Percentiles rank a stretch among this genome's conserved stretches.
phyloP scores from a whole-genome alignment of 768 basidiomycete species.

The Coprinellus micaceus region DNA sequence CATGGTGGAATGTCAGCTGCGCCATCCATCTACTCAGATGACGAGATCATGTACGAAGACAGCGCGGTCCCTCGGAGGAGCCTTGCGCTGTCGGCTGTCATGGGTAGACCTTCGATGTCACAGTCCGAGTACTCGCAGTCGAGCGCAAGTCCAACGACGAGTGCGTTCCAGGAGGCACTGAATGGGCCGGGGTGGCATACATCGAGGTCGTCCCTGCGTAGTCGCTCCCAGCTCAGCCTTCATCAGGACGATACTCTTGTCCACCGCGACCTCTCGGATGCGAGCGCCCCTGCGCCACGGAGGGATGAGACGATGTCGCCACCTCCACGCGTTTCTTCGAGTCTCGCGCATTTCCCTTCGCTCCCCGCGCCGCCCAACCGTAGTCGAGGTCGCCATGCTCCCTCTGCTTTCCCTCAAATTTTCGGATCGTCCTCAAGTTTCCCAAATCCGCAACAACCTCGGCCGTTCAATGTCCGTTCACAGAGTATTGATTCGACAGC shows the following conservation, averaged over 20 bases:
- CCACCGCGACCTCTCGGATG: too few species aligned
- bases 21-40: background rate
- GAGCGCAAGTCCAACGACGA: background rate
- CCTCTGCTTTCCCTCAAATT: too few species aligned
- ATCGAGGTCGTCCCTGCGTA: background rate
- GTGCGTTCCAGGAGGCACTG: background rate
- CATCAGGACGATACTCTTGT: too few species aligned
- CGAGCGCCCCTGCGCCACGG: too few species aligned
- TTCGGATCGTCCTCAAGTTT: constrained; percentile 32
- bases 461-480: constrained; percentile 7
- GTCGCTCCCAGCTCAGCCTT: background rate
- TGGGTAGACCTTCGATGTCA: background rate
- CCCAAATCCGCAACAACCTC: background rate
- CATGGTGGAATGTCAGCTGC: background rate
- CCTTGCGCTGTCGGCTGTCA: background rate
- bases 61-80: background rate
- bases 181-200: background rate
- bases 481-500: constrained; percentile 20
- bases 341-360: too few species aligned
- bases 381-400: too few species aligned
- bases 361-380: too few species aligned
- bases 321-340: too few species aligned
- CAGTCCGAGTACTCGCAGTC: background rate
- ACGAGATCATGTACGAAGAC: background rate
- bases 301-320: too few species aligned